phyloP scores from a whole-genome alignment of 1,284 basidiomycete genomes.

The Papiliotrema terrestris region DNA sequence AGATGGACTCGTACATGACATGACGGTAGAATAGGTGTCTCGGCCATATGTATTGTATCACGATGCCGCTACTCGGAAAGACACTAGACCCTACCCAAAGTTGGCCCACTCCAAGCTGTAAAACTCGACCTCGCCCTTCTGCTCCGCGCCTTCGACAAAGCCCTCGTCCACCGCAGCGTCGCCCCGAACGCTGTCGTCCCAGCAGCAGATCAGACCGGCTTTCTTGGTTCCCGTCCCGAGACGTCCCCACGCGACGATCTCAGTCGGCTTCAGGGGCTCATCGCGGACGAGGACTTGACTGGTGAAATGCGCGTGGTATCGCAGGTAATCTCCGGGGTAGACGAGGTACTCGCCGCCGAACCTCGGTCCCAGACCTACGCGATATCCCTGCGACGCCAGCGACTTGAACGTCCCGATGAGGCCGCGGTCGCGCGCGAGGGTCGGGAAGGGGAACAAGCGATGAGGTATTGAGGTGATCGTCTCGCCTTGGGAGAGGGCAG shows the following conservation, averaged over 20 bases:
- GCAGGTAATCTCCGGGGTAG: slow-evolving; percentile 93
- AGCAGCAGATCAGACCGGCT: slow-evolving; percentile 84
- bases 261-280: slow-evolving; percentile 70
- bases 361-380: slow-evolving; percentile 58
- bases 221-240: slow-evolving; percentile 98
- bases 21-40: background rate
- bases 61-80: background rate
- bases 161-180: slow-evolving; percentile 1
- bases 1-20: background rate
- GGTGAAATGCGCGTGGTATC: slow-evolving; percentile 96
- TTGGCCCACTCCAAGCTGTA: slow-evolving; percentile 88
- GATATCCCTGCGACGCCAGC: slow-evolving; percentile 31
- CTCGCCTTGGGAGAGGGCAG: slow-evolving; percentile 3
- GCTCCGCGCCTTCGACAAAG: too few relatives aligned
- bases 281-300: slow-evolving; percentile 69
- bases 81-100: slow-evolving; percentile 59
- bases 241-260: slow-evolving; percentile 90
- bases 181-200: slow-evolving; percentile 58
- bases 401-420: slow-evolving; percentile 31
- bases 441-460: slow-evolving; percentile 29
- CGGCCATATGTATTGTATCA: slow-evolving; percentile 10
- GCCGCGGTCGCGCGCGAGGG: slow-evolving; percentile 27
- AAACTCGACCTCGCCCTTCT: slow-evolving; percentile 61
- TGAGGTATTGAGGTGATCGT: slow-evolving; percentile 29
- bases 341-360: slow-evolving; percentile 96